phyloP scores from a whole-genome alignment of 345 rosid species.

The Geranium rotundifolium region DNA sequence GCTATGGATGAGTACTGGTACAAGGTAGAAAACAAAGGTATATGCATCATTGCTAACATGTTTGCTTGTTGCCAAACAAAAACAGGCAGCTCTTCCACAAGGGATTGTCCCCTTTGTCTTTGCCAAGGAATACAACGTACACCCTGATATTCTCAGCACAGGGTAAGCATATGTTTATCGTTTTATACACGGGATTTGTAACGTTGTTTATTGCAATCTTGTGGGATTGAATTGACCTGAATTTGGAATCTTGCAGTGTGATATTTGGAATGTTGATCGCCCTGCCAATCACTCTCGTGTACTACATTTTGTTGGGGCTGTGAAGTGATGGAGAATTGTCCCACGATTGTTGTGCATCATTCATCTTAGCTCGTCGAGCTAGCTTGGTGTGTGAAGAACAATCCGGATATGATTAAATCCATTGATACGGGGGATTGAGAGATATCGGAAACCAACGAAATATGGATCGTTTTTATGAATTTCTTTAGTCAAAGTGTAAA shows the following conservation, averaged over 20 bases:
- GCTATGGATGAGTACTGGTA: not conserved
- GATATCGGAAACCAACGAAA: not conserved
- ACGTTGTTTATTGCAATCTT: not conserved
- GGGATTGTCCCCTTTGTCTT: conserved; percentile 83
- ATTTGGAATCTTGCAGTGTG: conserved; percentile 40
- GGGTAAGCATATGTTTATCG: conserved; percentile 27
- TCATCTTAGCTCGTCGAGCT: not conserved
- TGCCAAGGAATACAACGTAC: conserved; percentile 74
- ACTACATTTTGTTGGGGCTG: conserved; percentile 81
- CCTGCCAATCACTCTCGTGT: conserved; percentile 83
- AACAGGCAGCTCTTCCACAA: conserved; percentile 75
- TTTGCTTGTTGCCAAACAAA: conserved; percentile 1
- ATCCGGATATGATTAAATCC: not conserved
- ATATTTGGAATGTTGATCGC: conserved; percentile 98
- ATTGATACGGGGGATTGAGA: not conserved
- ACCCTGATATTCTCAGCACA: conserved; percentile 74
- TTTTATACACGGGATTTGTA: not conserved
- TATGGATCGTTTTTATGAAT: not conserved
- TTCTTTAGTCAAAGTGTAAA: conserved; percentile 26
- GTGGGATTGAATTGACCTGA: not conserved
- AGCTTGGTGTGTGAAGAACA: conserved; percentile 1
- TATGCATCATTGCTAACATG: conserved; percentile 11
- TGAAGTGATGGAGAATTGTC: conserved; percentile 16
- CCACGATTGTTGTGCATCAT: conserved; percentile 7
- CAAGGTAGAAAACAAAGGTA: conserved; percentile 10